phyloP scores from a whole-genome alignment of 1,139 yeast genomes.

The Saccharomyces hybrid region DNA sequence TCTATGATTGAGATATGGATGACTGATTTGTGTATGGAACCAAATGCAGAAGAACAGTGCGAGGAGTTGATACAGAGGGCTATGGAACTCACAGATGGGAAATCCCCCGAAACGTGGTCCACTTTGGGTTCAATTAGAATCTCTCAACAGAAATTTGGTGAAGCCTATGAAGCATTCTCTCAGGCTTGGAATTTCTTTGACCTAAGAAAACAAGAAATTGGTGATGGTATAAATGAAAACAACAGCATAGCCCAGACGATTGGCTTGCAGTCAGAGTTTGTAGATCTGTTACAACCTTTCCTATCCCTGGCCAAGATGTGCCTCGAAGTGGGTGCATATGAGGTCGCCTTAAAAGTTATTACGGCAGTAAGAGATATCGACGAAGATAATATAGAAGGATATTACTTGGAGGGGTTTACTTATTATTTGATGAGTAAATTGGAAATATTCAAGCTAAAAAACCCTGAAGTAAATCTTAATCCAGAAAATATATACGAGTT shows the following conservation, averaged over 20 bases:
- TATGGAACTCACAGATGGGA: conserved; percentile 46
- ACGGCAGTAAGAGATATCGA: conserved; percentile 63
- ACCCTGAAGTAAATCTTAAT: conserved; percentile 18
- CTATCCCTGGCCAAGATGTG: conserved; percentile 65
- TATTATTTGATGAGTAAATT: conserved; percentile 52
- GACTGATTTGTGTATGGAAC: conserved; percentile 97
- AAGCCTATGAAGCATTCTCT: conserved; percentile 63
- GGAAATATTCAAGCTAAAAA: conserved; percentile 23
- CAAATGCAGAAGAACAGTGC: conserved; percentile 77
- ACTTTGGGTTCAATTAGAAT: conserved; percentile 81
- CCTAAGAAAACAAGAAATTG: conserved; percentile 43
- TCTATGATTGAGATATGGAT: conserved; percentile 95
- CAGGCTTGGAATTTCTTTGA: conserved; percentile 69
- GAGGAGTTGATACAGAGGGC: conserved; percentile 64
- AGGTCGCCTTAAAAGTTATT: conserved; percentile 54
- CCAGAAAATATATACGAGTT: conserved; percentile 31
- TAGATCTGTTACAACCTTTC: conserved; percentile 61
- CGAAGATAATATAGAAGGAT: conserved; percentile 73
- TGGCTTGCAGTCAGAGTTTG: conserved; percentile 42
- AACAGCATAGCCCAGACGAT: conserved; percentile 33
- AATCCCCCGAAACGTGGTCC: conserved; percentile 74
- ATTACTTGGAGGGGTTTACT: conserved; percentile 76
- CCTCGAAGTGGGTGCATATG: conserved; percentile 68
- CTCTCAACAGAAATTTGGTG: conserved; percentile 70
- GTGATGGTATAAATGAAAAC: conserved; percentile 35